These are phyloP conservation scores for Vitis rupestris DNA, from an alignment of 164 flowering plant genomes.

Conservation along the genomic window DNA sequence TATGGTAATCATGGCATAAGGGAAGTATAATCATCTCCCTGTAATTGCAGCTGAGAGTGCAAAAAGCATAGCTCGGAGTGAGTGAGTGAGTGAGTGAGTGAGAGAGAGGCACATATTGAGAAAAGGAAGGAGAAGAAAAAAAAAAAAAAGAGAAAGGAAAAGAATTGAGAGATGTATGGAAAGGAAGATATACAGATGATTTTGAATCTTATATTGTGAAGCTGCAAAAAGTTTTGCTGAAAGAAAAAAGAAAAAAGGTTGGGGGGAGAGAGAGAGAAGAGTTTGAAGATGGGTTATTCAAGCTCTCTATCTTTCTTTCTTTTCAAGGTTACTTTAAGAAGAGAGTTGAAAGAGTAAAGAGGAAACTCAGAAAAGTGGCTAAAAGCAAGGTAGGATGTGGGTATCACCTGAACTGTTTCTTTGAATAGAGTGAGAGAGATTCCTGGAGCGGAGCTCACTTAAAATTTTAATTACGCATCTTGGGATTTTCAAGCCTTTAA, in stretches of 20 bases:
- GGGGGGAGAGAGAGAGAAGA: conserved; percentile 19
- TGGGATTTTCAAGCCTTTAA: conserved; percentile 67
- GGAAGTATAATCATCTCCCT: conserved; percentile 55
- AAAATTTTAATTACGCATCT: conserved; percentile 37
- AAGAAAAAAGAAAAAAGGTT: conserved; percentile 11
- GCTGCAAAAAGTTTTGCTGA: conserved; percentile 27
- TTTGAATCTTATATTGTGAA: conserved; percentile 15
- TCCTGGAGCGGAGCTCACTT: conserved; percentile 21
- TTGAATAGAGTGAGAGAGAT: conserved; percentile 42
- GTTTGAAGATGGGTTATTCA: conserved; percentile 1
- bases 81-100: conserved; percentile 13
- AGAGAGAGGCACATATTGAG: conserved; percentile 5
- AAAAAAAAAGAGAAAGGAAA: no score
- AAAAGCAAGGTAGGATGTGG: conserved; percentile 43
- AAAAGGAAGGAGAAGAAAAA: background rate
- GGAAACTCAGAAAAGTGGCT: conserved; percentile 39
- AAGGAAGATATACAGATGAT: background rate
- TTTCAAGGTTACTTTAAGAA: conserved; percentile 51
- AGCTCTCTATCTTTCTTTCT: conserved; percentile 28
- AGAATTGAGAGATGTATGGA: no score
- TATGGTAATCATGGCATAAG: conserved; percentile 43
- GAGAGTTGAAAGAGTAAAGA: conserved; percentile 64
- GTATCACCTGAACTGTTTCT: conserved; percentile 58
- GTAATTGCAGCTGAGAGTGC: conserved; percentile 43
- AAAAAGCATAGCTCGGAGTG: conserved; percentile 13